Evolutionary conservation across 805 yeast species (phyloP).

Genomic region (Brettanomyces custersianus): DNA sequence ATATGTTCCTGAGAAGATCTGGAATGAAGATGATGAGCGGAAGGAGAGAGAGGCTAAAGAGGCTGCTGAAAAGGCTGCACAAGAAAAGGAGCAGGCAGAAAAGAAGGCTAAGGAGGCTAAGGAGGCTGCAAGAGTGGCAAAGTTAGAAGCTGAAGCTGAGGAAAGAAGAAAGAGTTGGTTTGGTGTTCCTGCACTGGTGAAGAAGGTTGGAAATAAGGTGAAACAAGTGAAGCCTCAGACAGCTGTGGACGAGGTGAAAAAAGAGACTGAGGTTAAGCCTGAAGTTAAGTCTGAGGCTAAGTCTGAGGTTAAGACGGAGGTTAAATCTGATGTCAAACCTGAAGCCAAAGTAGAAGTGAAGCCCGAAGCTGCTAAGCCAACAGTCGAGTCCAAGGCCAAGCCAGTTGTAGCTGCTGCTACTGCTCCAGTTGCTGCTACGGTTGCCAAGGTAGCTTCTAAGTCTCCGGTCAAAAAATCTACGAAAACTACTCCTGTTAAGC

Average conservation of each 20-base stretch:
- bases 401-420: constrained; percentile 2
- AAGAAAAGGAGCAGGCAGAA: background rate
- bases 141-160: too few relatives aligned
- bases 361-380: too few relatives aligned
- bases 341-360: too few relatives aligned
- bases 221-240: background rate
- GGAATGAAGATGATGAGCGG: constrained; percentile 16
- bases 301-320: constrained; percentile 2
- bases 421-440: constrained; percentile 3
- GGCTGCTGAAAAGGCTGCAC: constrained; percentile 25
- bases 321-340: constrained; percentile 2
- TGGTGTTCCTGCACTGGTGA: constrained; percentile 5
- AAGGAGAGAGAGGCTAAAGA: constrained; percentile 23
- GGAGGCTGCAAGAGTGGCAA: background rate
- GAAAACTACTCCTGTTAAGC: constrained; percentile 1
- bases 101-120: constrained; percentile 4
- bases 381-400: too few relatives aligned
- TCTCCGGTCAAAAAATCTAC: constrained; percentile 1
- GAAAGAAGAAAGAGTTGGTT: constrained; percentile 9
- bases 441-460: constrained; percentile 1
- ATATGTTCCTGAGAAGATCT: constrained; percentile 12
- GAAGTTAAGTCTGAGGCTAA: constrained; percentile 2
- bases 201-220: constrained; percentile 1
- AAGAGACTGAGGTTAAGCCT: constrained; percentile 11
- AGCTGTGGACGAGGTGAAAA: constrained; percentile 15